Conservation (phyloP, 2,329 filamentous ascomycete species). For the Colletotrichum sansevieriae region DNA sequence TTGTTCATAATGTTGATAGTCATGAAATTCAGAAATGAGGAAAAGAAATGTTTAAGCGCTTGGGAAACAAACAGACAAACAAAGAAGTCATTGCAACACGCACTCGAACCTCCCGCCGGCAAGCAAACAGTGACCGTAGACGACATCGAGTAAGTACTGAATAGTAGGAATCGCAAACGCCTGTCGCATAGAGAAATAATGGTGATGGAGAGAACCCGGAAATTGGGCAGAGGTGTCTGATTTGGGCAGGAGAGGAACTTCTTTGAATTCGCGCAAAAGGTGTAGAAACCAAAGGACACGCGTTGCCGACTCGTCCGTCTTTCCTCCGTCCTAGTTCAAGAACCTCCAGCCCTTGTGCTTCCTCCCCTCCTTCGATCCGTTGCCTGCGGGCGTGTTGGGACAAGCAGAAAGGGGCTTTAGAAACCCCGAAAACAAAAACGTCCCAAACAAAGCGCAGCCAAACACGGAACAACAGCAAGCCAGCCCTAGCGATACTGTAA, state of each 20-base stretch:
- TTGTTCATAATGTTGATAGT: background rate
- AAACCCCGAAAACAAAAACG: conserved; percentile 8
- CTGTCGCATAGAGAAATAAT: background rate
- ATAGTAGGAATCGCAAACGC: conserved; percentile 12
- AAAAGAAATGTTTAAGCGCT: conserved; percentile 15
- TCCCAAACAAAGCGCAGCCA: conserved; percentile 25
- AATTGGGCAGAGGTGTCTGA: conserved; percentile 2
- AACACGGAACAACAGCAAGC: conserved; percentile 25
- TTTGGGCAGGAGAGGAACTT: conserved; percentile 33
- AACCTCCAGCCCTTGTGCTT: background rate
- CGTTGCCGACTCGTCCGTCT: conserved; percentile 19
- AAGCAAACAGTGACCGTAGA: background rate
- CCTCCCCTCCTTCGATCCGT: conserved; percentile 8
- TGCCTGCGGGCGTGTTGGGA: conserved; percentile 18
- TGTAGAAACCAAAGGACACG: conserved; percentile 18
- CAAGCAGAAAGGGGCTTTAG: conserved; percentile 15
- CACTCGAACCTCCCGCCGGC: background rate
- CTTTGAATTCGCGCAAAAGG: conserved; percentile 39
- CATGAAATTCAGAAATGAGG: background rate
- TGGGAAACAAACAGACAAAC: background rate
- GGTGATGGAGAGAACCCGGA: background rate
- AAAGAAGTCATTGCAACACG: background rate
- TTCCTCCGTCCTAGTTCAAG: conserved; percentile 4
- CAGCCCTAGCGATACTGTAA: conserved; percentile 39
- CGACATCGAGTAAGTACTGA: background rate